phyloP scores from a whole-genome alignment of 768 basidiomycete species.

The Termitomyces sp. region DNA sequence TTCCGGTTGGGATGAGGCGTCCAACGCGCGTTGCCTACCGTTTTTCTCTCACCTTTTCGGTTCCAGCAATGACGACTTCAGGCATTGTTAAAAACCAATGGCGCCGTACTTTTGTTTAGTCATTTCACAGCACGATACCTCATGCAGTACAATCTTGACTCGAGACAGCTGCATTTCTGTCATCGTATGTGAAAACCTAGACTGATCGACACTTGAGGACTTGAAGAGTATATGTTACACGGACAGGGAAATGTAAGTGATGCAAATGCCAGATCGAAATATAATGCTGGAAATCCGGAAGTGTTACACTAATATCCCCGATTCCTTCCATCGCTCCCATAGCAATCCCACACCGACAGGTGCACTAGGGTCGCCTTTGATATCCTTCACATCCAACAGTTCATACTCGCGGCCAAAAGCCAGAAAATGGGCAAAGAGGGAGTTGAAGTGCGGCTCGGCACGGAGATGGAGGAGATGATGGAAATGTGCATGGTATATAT shows the following conservation, averaged over 20 bases:
- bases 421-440: slow-evolving; percentile 95
- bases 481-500: slow-evolving; percentile 96
- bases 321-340: slow-evolving; percentile 89
- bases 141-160: no score
- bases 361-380: slow-evolving; percentile 62
- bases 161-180: no score
- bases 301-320: slow-evolving; percentile 53
- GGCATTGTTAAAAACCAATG: no score
- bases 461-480: slow-evolving; percentile 87
- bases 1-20: slow-evolving; percentile 19
- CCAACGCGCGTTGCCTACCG: slow-evolving; percentile 7
- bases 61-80: no score
- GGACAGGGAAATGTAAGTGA: not conserved
- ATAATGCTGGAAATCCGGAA: not conserved
- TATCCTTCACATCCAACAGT: slow-evolving; percentile 83
- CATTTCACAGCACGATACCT: no score
- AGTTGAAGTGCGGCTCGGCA: slow-evolving; percentile 94
- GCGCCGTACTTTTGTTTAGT: no score
- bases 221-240: not conserved
- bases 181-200: not conserved
- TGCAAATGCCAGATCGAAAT: not conserved
- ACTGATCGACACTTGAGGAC: not conserved
- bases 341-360: slow-evolving; percentile 73
- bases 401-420: slow-evolving; percentile 96
- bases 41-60: no score